phyloP scores from a whole-genome alignment of 495 filamentous ascomycete genomes.

The Collariella sp. region DNA sequence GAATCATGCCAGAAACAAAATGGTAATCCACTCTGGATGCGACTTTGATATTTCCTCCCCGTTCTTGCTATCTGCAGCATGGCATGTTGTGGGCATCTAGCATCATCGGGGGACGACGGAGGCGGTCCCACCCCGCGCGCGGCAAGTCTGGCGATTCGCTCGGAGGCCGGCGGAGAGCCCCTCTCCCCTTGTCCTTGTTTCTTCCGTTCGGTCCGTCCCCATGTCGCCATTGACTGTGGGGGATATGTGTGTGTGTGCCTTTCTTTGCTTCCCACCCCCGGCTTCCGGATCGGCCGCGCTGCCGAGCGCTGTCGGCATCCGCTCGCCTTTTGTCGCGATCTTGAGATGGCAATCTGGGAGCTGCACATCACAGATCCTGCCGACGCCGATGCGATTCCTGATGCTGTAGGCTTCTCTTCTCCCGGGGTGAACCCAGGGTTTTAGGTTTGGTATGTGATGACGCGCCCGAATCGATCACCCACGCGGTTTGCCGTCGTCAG shows the following conservation, averaged over 20 bases:
- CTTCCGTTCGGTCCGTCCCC: conserved; percentile 9
- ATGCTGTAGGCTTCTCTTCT: too few relatives aligned
- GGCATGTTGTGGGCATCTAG: not conserved
- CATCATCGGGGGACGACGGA: not conserved
- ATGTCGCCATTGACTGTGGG: conserved; percentile 6
- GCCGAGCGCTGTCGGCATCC: conserved; percentile 9
- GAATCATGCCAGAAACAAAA: not conserved
- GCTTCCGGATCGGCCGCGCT: conserved; percentile 7
- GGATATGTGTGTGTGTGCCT: too few relatives aligned
- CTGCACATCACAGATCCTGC: too few relatives aligned
- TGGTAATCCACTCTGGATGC: not conserved
- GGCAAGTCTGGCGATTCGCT: conserved; percentile 10
- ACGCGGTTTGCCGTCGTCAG: not conserved
- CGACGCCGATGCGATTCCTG: too few relatives aligned
- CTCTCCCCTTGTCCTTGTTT: not conserved
- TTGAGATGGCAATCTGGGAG: not conserved
- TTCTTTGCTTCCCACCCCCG: too few relatives aligned
- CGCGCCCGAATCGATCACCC: not conserved
- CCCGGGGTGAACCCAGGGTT: not conserved
- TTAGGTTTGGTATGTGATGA: not conserved
- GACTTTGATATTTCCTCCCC: not conserved
- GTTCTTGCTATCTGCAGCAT: not conserved
- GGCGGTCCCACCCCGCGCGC: not conserved
- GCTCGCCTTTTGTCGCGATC: not conserved
- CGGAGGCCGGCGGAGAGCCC: too few relatives aligned